Conservation (phyloP, 495 filamentous ascomycete genomes). For the Aspergillus asperescens region DNA sequence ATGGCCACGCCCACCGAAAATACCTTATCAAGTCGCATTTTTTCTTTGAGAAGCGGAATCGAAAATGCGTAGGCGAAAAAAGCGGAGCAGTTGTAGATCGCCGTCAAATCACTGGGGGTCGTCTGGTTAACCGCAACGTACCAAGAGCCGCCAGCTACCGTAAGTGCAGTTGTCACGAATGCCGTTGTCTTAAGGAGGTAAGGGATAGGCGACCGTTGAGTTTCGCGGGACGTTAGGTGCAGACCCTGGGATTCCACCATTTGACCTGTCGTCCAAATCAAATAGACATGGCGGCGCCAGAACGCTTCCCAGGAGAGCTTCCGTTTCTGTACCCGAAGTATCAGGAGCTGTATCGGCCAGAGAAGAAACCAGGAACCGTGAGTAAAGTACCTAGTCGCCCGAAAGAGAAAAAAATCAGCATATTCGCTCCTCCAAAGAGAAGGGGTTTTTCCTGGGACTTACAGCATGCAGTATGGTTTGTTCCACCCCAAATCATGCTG, state of each 20-base stretch:
- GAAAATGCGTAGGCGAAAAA: slow-evolving; percentile 98
- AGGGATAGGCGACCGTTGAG: slow-evolving; percentile 53
- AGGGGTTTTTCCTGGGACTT: slow-evolving; percentile 27
- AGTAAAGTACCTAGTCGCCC: slow-evolving; percentile 64
- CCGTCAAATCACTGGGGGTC: slow-evolving; percentile 84
- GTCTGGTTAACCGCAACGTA: slow-evolving; percentile 93
- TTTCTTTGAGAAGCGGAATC: slow-evolving; percentile 81
- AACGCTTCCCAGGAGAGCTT: slow-evolving; percentile 77
- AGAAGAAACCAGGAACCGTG: slow-evolving; percentile 89
- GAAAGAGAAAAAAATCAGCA: not conserved
- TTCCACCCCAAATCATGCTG: slow-evolving; percentile 85
- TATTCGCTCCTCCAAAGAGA: too few relatives aligned
- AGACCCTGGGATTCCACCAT: slow-evolving; percentile 75
- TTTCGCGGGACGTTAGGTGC: slow-evolving; percentile 43
- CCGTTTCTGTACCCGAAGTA: slow-evolving; percentile 68
- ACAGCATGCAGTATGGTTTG: slow-evolving; percentile 98
- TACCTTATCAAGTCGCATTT: slow-evolving; percentile 71
- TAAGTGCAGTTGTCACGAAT: slow-evolving; percentile 79
- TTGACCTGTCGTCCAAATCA: slow-evolving; percentile 72
- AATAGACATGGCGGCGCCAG: slow-evolving; percentile 72
- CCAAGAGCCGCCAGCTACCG: slow-evolving; percentile 89
- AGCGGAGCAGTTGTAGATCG: slow-evolving; percentile 98
- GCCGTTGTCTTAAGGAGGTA: slow-evolving; percentile 76
- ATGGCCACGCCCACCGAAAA: slow-evolving; percentile 81
- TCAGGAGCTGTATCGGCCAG: slow-evolving; percentile 77